A percentile compares a stretch with the other conserved stretches of the same genome.
phyloP scores from a whole-genome alignment of 345 rosid species.

The Aquilaria sinensis region DNA sequence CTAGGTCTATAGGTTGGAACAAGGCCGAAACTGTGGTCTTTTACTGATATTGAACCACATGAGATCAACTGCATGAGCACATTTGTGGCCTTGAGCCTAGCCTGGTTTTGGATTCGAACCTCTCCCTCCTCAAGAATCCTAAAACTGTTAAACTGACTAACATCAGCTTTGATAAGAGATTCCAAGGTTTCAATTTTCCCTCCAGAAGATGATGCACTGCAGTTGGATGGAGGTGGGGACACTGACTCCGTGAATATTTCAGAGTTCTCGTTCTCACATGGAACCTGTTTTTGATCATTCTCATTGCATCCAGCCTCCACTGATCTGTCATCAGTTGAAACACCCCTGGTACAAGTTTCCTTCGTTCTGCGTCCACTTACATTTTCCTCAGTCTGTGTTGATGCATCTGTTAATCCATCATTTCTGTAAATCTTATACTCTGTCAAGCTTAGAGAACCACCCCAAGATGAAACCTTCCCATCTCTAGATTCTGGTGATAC shows the following conservation, averaged over 20 bases:
- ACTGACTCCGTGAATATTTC: slow-evolving; percentile 48
- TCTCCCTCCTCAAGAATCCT: slow-evolving; percentile 85
- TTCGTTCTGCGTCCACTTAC: slow-evolving; percentile 25
- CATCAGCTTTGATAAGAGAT: slow-evolving; percentile 88
- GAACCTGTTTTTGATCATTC: slow-evolving; percentile 26
- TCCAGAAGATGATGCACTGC: slow-evolving; percentile 61
- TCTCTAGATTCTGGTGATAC: slow-evolving; percentile 62
- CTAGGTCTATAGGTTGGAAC: slow-evolving; percentile 75
- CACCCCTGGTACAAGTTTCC: slow-evolving; percentile 86
- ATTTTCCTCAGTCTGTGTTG: slow-evolving; percentile 90
- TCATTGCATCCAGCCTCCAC: slow-evolving; percentile 36
- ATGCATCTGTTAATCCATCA: slow-evolving; percentile 79
- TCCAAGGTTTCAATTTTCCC: slow-evolving; percentile 86
- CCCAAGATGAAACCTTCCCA: slow-evolving; percentile 62
- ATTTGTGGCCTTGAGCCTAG: slow-evolving; percentile 67
- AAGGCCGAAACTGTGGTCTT: slow-evolving; percentile 81
- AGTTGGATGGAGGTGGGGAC: slow-evolving; percentile 65
- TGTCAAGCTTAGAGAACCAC: slow-evolving; percentile 61
- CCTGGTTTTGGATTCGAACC: slow-evolving; percentile 45
- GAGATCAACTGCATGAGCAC: slow-evolving; percentile 93
- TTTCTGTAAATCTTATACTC: slow-evolving; percentile 65
- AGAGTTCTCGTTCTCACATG: slow-evolving; percentile 33
- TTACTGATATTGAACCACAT: slow-evolving; percentile 92
- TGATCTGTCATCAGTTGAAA: slow-evolving; percentile 70
- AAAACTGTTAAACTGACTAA: slow-evolving; percentile 76